A percentile compares a stretch with the other conserved stretches of the same genome.
phyloP scores from a whole-genome alignment of 2,329 filamentous ascomycete species.

The Neocatenulostroma microsporum region DNA sequence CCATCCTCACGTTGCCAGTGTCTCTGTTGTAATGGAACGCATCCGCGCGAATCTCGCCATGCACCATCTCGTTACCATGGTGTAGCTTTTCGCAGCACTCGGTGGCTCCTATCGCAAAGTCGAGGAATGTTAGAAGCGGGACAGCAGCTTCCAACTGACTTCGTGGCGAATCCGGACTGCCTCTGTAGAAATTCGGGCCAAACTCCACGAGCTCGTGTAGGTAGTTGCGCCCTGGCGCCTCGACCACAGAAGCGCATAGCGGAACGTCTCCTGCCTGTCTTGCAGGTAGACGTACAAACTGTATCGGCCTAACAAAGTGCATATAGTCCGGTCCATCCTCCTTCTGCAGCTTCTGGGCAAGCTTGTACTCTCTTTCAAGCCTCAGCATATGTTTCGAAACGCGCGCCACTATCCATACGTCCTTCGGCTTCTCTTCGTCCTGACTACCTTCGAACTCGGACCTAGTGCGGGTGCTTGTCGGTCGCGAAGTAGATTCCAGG shows the following conservation, averaged over 20 bases:
- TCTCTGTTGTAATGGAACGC: slow-evolving; percentile 79
- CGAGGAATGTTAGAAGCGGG: slow-evolving; percentile 68
- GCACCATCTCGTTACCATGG: slow-evolving; percentile 75
- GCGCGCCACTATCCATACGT: slow-evolving; percentile 61
- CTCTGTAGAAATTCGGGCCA: slow-evolving; percentile 52
- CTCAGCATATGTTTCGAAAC: slow-evolving; percentile 75
- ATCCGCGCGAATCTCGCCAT: slow-evolving; percentile 84
- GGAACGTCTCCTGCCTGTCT: slow-evolving; percentile 60
- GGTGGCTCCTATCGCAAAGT: slow-evolving; percentile 83
- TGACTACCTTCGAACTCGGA: slow-evolving; percentile 21
- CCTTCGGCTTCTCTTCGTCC: slow-evolving; percentile 20
- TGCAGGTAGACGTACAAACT: slow-evolving; percentile 64
- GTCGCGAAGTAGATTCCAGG: slow-evolving; percentile 12
- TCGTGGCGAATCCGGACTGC: slow-evolving; percentile 17
- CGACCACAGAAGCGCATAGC: slow-evolving; percentile 75
- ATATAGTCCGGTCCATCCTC: slow-evolving; percentile 47
- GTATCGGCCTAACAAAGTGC: slow-evolving; percentile 73
- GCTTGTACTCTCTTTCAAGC: slow-evolving; percentile 80
- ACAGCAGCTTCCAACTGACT: slow-evolving; percentile 41
- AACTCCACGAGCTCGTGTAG: slow-evolving; percentile 64
- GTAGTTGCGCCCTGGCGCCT: slow-evolving; percentile 67
- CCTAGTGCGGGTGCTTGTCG: slow-evolving; percentile 18
- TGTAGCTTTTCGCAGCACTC: slow-evolving; percentile 87
- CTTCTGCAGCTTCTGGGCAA: slow-evolving; percentile 61
- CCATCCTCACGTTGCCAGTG: slow-evolving; percentile 64